phyloP scores from a whole-genome alignment of 1,139 yeast species.

The Yamadazyma sp. region DNA sequence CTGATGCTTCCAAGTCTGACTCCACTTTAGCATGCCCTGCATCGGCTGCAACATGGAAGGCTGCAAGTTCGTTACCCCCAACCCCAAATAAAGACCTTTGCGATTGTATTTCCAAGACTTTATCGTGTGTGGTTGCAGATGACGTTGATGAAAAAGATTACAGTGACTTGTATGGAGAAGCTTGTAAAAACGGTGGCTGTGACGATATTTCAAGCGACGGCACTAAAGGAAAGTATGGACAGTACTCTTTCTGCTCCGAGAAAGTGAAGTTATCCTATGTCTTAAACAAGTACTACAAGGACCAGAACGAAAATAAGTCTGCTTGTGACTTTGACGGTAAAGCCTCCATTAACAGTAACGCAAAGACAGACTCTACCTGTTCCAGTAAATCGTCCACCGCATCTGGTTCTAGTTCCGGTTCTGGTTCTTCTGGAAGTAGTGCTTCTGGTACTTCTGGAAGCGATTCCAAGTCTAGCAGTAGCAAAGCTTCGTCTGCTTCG shows the following conservation, averaged over 20 bases:
- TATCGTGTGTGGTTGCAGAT: slow-evolving; percentile 50
- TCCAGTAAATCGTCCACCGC: slow-evolving; percentile 35
- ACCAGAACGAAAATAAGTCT: slow-evolving; percentile 37
- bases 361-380: slow-evolving; percentile 57
- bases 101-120: slow-evolving; percentile 51
- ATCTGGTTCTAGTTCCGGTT: slow-evolving; percentile 23
- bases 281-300: slow-evolving; percentile 57
- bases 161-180: slow-evolving; percentile 50
- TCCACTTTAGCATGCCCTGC: slow-evolving; percentile 53
- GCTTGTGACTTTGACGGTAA: slow-evolving; percentile 74
- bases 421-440: slow-evolving; percentile 7
- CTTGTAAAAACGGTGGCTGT: slow-evolving; percentile 52
- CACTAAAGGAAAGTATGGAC: slow-evolving; percentile 60
- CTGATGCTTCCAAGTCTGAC: slow-evolving; percentile 23
- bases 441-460: slow-evolving; percentile 9
- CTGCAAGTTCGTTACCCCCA: slow-evolving; percentile 61
- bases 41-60: slow-evolving; percentile 49
- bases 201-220: slow-evolving; percentile 61
- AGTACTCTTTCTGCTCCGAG: slow-evolving; percentile 57
- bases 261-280: slow-evolving; percentile 64
- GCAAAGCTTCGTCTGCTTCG: slow-evolving; percentile 16
- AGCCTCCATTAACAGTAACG: slow-evolving; percentile 45
- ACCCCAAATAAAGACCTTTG: slow-evolving; percentile 64
- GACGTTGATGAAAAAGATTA: slow-evolving; percentile 49
- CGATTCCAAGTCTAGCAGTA: no score